A percentile compares a stretch with the other conserved stretches of the same genome.
phyloP scores from a whole-genome alignment of 805 yeast species.

The Candida tibetensis region DNA sequence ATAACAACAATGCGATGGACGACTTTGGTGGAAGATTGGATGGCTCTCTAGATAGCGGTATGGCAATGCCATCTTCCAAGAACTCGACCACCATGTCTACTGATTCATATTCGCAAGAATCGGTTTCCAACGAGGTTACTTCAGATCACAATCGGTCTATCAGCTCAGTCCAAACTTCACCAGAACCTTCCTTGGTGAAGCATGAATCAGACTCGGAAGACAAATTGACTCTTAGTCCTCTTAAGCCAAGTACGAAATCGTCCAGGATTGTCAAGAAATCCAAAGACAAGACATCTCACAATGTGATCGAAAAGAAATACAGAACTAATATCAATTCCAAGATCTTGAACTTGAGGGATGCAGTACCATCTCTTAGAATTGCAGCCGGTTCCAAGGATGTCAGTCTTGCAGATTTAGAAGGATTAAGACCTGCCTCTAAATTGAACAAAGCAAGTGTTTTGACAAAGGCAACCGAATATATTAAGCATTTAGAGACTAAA shows the following conservation, averaged over 20 bases:
- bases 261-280: constrained; percentile 39
- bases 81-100: constrained; percentile 14
- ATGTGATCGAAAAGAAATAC: constrained; percentile 78
- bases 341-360: constrained; percentile 65
- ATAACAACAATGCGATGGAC: background rate
- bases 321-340: constrained; percentile 73
- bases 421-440: constrained; percentile 72
- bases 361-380: constrained; percentile 73
- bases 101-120: constrained; percentile 14
- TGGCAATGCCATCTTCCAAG: background rate
- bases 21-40: background rate
- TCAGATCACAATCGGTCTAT: constrained; percentile 13
- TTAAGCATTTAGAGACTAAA: constrained; percentile 66
- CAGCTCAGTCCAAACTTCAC: constrained; percentile 25
- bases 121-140: constrained; percentile 17
- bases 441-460: constrained; percentile 75
- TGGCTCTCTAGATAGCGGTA: background rate
- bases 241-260: constrained; percentile 5
- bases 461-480: constrained; percentile 75
- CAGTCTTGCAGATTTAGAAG: constrained; percentile 54
- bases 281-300: constrained; percentile 66
- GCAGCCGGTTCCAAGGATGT: constrained; percentile 47
- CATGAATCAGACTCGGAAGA: constrained; percentile 2
- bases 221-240: background rate
- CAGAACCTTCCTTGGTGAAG: constrained; percentile 13